Evolutionary conservation across 192 early-diverging fungal genomes (phyloP).

Genomic region (Dimargaris xerosporica): DNA sequence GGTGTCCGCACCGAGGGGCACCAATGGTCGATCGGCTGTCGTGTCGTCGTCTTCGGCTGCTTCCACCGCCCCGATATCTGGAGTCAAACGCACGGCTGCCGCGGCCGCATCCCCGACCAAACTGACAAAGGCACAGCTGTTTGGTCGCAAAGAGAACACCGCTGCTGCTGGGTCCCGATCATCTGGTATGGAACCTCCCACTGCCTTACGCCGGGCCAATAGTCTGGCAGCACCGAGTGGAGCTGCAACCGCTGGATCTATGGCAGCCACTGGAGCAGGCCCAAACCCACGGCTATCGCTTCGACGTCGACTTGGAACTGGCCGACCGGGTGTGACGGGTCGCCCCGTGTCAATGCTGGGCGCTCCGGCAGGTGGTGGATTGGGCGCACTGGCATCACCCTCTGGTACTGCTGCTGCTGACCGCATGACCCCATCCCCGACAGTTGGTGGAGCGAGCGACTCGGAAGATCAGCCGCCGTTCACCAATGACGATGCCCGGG

Average conservation of each 20-base stretch:
- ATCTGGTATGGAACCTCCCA: not conserved
- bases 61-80: too few relatives aligned
- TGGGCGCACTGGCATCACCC: not conserved
- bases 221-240: not conserved
- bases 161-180: not conserved
- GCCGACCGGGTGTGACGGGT: too few relatives aligned
- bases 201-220: constrained; percentile 1
- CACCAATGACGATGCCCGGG: constrained; percentile 40
- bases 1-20: too few relatives aligned
- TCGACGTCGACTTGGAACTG: not conserved
- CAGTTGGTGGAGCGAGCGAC: constrained; percentile 8
- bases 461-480: constrained; percentile 28
- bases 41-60: too few relatives aligned
- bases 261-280: not conserved
- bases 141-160: not conserved
- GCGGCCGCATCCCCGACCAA: not conserved
- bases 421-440: constrained; percentile 6
- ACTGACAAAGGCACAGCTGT: constrained; percentile 7
- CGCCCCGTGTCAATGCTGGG: too few relatives aligned
- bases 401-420: not conserved
- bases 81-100: not conserved
- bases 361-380: too few relatives aligned
- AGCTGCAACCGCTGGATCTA: not conserved
- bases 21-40: too few relatives aligned
- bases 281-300: constrained; percentile 6